These are phyloP conservation scores for Dipodascus albidus DNA, from an alignment of 805 yeast genomes.

Conservation along the genomic window DNA sequence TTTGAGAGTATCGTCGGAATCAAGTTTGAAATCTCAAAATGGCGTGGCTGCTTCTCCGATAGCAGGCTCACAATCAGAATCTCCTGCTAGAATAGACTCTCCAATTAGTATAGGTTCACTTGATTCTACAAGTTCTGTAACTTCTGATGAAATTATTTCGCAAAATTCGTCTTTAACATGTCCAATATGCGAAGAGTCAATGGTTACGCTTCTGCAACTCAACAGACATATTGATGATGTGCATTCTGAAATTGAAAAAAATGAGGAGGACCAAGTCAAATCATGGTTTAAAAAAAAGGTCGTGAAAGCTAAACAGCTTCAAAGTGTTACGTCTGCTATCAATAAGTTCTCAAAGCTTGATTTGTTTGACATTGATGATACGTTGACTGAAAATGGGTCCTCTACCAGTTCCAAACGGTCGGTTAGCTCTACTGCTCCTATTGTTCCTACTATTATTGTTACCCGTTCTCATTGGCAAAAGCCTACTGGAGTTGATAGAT, in stretches of 20 bases:
- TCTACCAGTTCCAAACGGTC: conserved; percentile 8
- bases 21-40: not conserved
- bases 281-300: conserved; percentile 34
- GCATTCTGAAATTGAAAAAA: conserved; percentile 33
- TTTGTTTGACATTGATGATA: conserved; percentile 32
- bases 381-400: conserved; percentile 4
- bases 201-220: conserved; percentile 40
- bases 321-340: conserved; percentile 21
- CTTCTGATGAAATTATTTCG: conserved; percentile 10
- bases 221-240: conserved; percentile 63
- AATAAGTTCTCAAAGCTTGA: conserved; percentile 36
- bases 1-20: not conserved
- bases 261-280: conserved; percentile 27
- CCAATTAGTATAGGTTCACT: conserved; percentile 11
- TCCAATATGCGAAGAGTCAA: conserved; percentile 57
- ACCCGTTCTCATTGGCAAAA: conserved; percentile 50
- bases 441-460: conserved; percentile 23
- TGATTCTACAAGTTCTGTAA: conserved; percentile 11
- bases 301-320: conserved; percentile 30
- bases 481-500: conserved; percentile 32
- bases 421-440: conserved; percentile 4
- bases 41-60: not conserved
- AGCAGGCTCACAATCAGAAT: not conserved
- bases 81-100: conserved; percentile 9
- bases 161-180: conserved; percentile 28